These are phyloP conservation scores for Metschnikowia similis DNA, from an alignment of 805 yeast genomes.

Conservation along the genomic window DNA sequence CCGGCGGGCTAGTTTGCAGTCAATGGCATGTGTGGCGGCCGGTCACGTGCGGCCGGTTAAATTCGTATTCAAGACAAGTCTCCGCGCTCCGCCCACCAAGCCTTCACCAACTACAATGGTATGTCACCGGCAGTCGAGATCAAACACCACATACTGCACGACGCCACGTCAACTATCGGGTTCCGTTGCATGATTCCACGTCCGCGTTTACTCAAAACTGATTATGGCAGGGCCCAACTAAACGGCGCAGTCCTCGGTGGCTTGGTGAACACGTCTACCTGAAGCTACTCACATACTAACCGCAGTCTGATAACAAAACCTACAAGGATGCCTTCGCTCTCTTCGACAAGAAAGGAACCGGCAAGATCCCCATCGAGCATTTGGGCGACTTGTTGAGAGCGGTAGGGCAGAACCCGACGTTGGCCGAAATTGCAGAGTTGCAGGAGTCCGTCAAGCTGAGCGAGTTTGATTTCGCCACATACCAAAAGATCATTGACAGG, in stretches of 20 bases:
- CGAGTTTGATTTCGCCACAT: constrained; percentile 71
- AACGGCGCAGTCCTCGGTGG: not conserved
- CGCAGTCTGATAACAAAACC: constrained; percentile 36
- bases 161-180: not conserved
- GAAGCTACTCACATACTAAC: constrained; percentile 10
- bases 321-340: constrained; percentile 93
- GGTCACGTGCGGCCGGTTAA: constrained; percentile 9
- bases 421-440: constrained; percentile 68
- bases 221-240: not conserved
- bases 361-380: constrained; percentile 76
- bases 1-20: not conserved
- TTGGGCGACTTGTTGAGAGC: constrained; percentile 94
- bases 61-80: not conserved
- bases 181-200: not conserved
- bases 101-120: constrained; percentile 3
- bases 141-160: not conserved
- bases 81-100: not conserved
- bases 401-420: constrained; percentile 96
- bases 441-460: constrained; percentile 38
- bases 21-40: not conserved
- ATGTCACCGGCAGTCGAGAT: not conserved
- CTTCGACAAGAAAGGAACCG: constrained; percentile 94
- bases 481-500: constrained; percentile 71
- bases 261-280: not conserved
- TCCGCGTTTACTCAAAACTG: too few species aligned